Conservation (phyloP, 2,329 filamentous ascomycete species). For the Pseudocercospora vitis region DNA sequence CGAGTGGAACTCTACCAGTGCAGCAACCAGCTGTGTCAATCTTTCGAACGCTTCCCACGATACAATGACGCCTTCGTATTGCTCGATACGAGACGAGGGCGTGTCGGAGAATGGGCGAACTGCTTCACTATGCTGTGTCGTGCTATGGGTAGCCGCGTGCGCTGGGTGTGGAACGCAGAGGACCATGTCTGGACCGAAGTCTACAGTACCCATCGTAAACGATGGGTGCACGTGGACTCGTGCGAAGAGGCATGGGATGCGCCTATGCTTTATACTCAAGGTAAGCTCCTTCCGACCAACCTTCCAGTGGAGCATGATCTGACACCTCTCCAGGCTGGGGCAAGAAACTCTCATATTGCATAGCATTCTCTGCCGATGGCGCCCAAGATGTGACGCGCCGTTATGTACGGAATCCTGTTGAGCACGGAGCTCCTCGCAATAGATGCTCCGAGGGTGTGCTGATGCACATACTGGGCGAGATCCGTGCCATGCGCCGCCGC, state of each 20-base stretch:
- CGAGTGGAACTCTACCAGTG: slow-evolving; percentile 90
- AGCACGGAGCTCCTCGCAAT: slow-evolving; percentile 71
- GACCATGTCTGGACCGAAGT: slow-evolving; percentile 98
- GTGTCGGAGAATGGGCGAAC: slow-evolving; percentile 95
- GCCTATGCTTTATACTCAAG: slow-evolving; percentile 86
- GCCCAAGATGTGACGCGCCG: slow-evolving; percentile 67
- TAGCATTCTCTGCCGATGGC: slow-evolving; percentile 91
- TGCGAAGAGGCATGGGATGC: slow-evolving; percentile 97
- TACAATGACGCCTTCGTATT: slow-evolving; percentile 95
- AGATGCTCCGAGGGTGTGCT: slow-evolving; percentile 86
- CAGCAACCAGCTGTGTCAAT: slow-evolving; percentile 70
- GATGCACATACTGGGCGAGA: slow-evolving; percentile 87
- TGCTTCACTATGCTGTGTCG: slow-evolving; percentile 98
- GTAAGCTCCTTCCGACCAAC: slow-evolving; percentile 40
- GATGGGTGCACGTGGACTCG: slow-evolving; percentile 95
- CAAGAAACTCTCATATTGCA: slow-evolving; percentile 94
- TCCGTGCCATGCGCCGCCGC: slow-evolving; percentile 76
- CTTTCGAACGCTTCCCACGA: slow-evolving; percentile 85
- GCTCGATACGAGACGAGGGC: slow-evolving; percentile 79
- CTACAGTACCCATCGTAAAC: slow-evolving; percentile 87
- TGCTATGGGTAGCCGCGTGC: slow-evolving; percentile 82
- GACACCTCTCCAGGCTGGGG: slow-evolving; percentile 66
- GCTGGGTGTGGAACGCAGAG: slow-evolving; percentile 98
- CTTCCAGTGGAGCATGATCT: slow-evolving; percentile 17
- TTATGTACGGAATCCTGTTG: slow-evolving; percentile 67